Conservation (phyloP, 139 green algal genomes). For the Tetraselmis chui region DNA sequence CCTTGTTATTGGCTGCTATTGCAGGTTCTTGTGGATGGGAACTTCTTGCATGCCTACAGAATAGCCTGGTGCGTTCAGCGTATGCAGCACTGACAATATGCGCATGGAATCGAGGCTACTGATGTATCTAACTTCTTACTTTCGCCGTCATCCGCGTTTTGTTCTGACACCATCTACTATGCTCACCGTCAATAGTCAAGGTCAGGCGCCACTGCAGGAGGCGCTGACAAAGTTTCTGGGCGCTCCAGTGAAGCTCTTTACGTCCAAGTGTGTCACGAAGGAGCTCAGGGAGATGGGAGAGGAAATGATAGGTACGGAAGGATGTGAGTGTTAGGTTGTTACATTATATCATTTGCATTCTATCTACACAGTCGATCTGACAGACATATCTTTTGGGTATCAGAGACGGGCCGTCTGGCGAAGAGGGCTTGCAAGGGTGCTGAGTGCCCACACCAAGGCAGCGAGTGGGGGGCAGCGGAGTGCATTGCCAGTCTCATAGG, state of each 20-base stretch:
- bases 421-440: neutral
- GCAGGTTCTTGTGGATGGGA: constrained; percentile 65
- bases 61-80: constrained; percentile 45
- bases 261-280: constrained; percentile 48
- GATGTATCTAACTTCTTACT: neutral
- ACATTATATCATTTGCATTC: no score
- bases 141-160: neutral
- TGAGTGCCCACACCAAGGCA: neutral
- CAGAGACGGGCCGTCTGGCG: neutral
- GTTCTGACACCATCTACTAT: neutral
- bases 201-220: constrained; percentile 22
- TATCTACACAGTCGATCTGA: no score
- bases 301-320: constrained; percentile 27
- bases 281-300: constrained; percentile 49
- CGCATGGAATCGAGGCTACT: neutral
- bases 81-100: neutral
- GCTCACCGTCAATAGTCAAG: neutral
- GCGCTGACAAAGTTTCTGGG: constrained; percentile 52
- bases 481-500: neutral
- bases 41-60: constrained; percentile 62
- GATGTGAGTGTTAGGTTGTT: no score
- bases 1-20: neutral
- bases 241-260: constrained; percentile 46
- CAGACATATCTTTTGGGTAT: no score
- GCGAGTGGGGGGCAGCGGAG: neutral